A percentile compares a stretch with the other conserved stretches of the same genome.
Conservation (phyloP, 768 basidiomycete species). For the Chlorophyllum brunneum region DNA sequence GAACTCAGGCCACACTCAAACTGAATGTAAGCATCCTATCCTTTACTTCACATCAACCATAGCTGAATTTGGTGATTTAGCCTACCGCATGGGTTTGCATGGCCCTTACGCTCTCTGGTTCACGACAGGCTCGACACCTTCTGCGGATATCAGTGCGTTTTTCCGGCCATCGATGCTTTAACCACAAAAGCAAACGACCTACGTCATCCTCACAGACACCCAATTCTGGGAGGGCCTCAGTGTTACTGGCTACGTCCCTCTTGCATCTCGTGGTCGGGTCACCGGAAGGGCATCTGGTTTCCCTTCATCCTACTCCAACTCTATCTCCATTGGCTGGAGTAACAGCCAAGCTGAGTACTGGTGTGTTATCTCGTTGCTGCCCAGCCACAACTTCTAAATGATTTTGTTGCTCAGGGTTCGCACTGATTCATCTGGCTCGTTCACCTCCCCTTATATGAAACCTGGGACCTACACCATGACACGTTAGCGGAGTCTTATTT, state of each 20-base stretch:
- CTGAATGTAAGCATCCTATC: slow-evolving; percentile 26
- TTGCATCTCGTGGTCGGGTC: slow-evolving; percentile 24
- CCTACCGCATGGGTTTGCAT: slow-evolving; percentile 29
- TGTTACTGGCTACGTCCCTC: slow-evolving; percentile 21
- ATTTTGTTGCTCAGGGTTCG: slow-evolving; percentile 21
- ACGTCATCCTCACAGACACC: slow-evolving; percentile 18
- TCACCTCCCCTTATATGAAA: slow-evolving; percentile 38
- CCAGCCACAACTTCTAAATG: not conserved
- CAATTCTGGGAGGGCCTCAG: slow-evolving; percentile 28
- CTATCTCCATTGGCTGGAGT: slow-evolving; percentile 24
- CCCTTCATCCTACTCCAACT: slow-evolving; percentile 18
- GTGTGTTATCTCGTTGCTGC: slow-evolving; percentile 14
- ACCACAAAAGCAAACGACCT: not conserved
- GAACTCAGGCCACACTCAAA: slow-evolving; percentile 37
- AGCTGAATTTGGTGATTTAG: slow-evolving; percentile 10
- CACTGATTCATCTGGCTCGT: slow-evolving; percentile 26
- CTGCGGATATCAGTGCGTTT: slow-evolving; percentile 23
- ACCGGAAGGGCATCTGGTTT: slow-evolving; percentile 27
- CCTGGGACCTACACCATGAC: slow-evolving; percentile 42
- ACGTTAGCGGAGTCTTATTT: slow-evolving; percentile 17
- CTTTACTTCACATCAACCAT: not conserved
- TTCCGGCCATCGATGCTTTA: not conserved
- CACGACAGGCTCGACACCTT: slow-evolving; percentile 30
- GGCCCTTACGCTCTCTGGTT: slow-evolving; percentile 38
- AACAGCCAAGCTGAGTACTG: slow-evolving; percentile 30